A percentile compares a stretch with the other conserved stretches of the same genome.
phyloP scores from a whole-genome alignment of 108 stramenopile species.

The Nannochloropsis oceanica region DNA sequence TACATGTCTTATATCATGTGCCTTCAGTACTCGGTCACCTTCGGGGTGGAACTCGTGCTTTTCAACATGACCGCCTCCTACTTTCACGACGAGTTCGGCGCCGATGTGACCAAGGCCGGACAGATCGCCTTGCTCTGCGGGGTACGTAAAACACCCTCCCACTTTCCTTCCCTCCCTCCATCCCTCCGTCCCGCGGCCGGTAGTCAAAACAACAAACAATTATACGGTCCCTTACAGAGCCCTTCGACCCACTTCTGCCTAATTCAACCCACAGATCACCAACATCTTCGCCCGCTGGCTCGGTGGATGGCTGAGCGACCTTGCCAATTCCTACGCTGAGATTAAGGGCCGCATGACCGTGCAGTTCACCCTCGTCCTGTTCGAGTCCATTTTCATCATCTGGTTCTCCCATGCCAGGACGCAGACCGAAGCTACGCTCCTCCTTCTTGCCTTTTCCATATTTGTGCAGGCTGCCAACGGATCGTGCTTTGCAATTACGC shows the following conservation, averaged over 20 bases:
- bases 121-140: slow-evolving; percentile 51
- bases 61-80: slow-evolving; percentile 66
- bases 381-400: not conserved
- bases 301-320: not conserved
- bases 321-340: not conserved
- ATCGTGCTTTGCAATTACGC: not conserved
- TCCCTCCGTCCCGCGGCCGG: too few relatives aligned
- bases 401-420: not conserved
- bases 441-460: not conserved
- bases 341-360: not conserved
- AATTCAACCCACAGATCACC: too few relatives aligned
- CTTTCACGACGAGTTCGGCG: slow-evolving; percentile 56
- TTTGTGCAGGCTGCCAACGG: not conserved
- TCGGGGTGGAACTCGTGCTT: slow-evolving; percentile 76
- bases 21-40: slow-evolving; percentile 70
- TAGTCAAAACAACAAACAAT: too few relatives aligned
- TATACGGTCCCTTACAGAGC: too few relatives aligned
- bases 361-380: not conserved
- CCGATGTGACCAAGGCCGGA: slow-evolving; percentile 39
- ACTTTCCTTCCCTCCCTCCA: too few relatives aligned
- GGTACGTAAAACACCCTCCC: too few relatives aligned
- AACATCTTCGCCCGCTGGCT: too few relatives aligned
- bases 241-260: too few relatives aligned
- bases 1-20: slow-evolving; percentile 66
- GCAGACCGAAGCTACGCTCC: not conserved